phyloP scores from a whole-genome alignment of 2,329 filamentous ascomycete species.

The Coniochaeta prunicola region DNA sequence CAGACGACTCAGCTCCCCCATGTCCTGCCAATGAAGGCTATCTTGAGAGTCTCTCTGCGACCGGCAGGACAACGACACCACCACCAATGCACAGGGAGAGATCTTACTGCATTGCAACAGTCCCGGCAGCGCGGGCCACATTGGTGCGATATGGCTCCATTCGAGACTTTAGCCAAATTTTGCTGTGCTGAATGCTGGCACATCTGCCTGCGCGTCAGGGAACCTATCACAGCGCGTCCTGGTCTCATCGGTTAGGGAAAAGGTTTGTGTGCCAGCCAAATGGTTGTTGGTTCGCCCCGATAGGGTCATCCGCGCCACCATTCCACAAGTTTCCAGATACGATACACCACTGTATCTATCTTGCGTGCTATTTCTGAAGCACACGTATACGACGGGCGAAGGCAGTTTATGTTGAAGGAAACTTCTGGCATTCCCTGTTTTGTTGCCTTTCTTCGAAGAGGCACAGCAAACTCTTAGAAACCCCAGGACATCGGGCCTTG shows the following conservation, averaged over 20 bases:
- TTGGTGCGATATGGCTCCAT: not conserved
- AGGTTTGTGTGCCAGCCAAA: not conserved
- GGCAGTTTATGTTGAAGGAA: not conserved
- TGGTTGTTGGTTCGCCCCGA: not conserved
- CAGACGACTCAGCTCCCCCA: not conserved
- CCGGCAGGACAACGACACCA: not conserved
- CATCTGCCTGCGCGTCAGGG: not conserved
- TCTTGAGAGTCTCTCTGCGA: no score
- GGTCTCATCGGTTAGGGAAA: not conserved
- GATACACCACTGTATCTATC: not conserved
- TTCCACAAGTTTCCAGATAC: not conserved
- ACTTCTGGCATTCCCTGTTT: not conserved
- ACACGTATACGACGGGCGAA: not conserved
- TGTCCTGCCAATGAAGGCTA: not conserved
- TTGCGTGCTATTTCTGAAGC: not conserved
- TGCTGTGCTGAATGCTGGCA: not conserved
- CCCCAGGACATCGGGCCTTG: not conserved
- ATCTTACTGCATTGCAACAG: not conserved
- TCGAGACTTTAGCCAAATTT: not conserved
- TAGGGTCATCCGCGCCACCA: not conserved
- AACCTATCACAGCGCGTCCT: not conserved
- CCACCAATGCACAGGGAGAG: not conserved
- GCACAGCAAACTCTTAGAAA: no score
- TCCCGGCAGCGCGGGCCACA: not conserved
- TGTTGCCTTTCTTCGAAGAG: not conserved